Percentiles rank a stretch among this genome's conserved stretches.
Conservation (phyloP, 805 yeast species). For the Lipomyces japonicus region DNA sequence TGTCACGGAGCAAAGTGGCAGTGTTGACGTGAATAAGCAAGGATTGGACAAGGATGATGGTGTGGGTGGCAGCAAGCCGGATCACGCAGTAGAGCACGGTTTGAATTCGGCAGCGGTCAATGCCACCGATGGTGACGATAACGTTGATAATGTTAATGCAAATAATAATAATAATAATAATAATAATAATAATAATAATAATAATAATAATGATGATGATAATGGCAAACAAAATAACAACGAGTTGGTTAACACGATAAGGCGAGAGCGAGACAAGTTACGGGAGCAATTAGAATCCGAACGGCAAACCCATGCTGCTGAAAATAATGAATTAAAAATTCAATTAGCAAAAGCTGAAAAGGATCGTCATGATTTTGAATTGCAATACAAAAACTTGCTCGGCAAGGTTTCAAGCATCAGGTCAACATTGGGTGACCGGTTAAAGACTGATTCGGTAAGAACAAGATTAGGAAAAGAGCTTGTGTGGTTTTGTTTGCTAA, state of each 20-base stretch:
- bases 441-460: conserved; percentile 40
- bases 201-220: conserved; percentile 1
- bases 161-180: too few species aligned
- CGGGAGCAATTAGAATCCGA: neutral
- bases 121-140: too few species aligned
- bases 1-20: too few species aligned
- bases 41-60: too few species aligned
- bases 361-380: conserved; percentile 41
- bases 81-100: too few species aligned
- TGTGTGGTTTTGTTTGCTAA: neutral
- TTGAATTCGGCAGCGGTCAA: too few species aligned
- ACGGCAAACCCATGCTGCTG: conserved; percentile 34
- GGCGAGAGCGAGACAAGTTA: conserved; percentile 8
- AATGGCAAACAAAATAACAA: neutral
- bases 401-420: conserved; percentile 40
- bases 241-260: neutral
- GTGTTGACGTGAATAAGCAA: too few species aligned
- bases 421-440: conserved; percentile 43
- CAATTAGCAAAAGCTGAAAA: conserved; percentile 57
- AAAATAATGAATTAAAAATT: conserved; percentile 66
- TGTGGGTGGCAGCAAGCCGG: too few species aligned
- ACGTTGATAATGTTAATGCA: too few species aligned
- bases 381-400: conserved; percentile 42
- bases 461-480: neutral
- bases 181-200: too few species aligned